Base-by-base conservation (phyloP, 2,329 filamentous ascomycete genomes). In the Pseudofabraea citricarpa region DNA sequence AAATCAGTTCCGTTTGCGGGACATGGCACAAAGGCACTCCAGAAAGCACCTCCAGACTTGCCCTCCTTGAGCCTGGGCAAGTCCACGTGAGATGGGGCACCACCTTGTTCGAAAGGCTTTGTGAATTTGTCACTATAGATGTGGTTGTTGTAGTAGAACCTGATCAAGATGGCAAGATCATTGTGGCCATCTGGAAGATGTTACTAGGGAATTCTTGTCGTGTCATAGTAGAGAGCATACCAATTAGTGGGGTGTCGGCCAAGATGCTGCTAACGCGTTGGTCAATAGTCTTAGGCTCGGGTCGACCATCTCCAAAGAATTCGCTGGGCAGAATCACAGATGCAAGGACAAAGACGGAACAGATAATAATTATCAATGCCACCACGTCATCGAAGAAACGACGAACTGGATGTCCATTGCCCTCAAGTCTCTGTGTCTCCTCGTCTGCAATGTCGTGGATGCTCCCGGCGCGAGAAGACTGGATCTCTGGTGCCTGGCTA, bases 21-120 rank as follows among this genome's bases (percentile, higher is more conserved):
- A 58, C 90, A 96, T 0, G 79, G 78, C 31, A 85, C 80, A 56
- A 75, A 97, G 8, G 93, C 88, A 60, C 85, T 90, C 91, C 90
- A 96, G 62, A 96, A 96, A n/a, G 87, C 83, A 43, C 90, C 91
- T 29, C 90, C 90, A 49, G 84, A 80, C 53, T 75, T 72, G 2
- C 90, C 90, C 39, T 78, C 64, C 26, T 77, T 73, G 37, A 95
- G 73, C 5, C 90, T 80, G 1, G 85, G 82, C 7, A 95, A 68
- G 62, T 97, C 91, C 41, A 93, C 84, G 53, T 97, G 87, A 3
- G 73, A 73, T 0, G 63, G 58, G 40, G 95, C 66, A 1, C 77
- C 78, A 23, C 87, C 88, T 18, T 85, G 68, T 51, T 83, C 76
- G 58, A 95, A 95, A 5, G 77, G 74, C 27, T 81, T 67, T n/a